These are phyloP conservation scores for Calophaca sinica DNA, from an alignment of 306 rosid species.

Conservation along the genomic window DNA sequence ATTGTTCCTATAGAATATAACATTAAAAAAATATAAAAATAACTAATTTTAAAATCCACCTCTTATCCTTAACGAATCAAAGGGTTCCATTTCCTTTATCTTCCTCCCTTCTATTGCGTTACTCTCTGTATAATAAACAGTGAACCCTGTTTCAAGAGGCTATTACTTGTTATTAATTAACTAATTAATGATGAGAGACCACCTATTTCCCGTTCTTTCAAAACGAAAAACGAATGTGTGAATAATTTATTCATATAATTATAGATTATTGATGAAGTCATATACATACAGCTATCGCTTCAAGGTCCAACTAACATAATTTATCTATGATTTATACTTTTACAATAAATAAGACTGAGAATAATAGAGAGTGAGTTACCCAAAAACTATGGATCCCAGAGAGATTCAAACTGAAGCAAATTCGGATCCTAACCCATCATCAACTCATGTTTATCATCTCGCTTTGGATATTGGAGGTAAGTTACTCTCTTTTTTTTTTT, in stretches of 20 bases:
- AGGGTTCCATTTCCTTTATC: neutral
- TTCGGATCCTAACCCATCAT: conserved; percentile 51
- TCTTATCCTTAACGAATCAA: neutral
- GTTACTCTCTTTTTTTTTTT: conserved; percentile 19
- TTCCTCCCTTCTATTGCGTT: neutral
- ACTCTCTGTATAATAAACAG: no score
- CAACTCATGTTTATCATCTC: conserved; percentile 62
- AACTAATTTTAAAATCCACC: no score
- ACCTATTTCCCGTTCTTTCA: no score
- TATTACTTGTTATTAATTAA: no score
- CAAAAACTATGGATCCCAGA: conserved; percentile 57
- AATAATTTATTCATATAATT: conserved; percentile 3
- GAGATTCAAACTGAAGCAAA: conserved; percentile 36
- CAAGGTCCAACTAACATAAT: neutral
- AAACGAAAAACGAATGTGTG: neutral
- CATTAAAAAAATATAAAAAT: no score
- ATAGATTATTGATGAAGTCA: conserved; percentile 8
- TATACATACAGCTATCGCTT: neutral
- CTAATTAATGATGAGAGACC: no score
- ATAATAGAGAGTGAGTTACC: neutral
- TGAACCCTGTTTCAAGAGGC: no score
- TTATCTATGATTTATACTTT: neutral
- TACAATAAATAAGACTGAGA: conserved; percentile 6
- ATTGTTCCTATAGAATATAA: no score
- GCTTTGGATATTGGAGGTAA: conserved; percentile 93